phyloP scores from a whole-genome alignment of 2,329 filamentous ascomycete species.

The Aspergillus eucalypticola region DNA sequence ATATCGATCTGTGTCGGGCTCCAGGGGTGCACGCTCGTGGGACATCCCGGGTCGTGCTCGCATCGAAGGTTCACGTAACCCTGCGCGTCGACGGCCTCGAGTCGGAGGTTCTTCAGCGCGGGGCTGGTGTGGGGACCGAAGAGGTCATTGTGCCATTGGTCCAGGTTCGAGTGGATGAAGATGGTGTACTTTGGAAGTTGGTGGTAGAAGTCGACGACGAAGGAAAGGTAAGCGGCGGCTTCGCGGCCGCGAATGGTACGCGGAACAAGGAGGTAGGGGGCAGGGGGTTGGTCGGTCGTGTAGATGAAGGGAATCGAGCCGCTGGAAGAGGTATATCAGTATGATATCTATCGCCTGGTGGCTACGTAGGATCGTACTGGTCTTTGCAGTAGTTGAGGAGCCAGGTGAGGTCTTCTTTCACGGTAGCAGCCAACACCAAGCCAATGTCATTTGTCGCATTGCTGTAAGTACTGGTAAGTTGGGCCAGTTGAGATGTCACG shows the following conservation, averaged over 20 bases:
- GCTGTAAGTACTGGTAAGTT: slow-evolving; percentile 19
- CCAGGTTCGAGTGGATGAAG: slow-evolving; percentile 62
- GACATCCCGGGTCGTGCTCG: slow-evolving; percentile 39
- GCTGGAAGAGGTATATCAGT: not conserved
- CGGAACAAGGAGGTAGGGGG: slow-evolving; percentile 26
- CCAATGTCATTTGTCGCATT: slow-evolving; percentile 17
- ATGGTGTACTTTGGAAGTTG: slow-evolving; percentile 59
- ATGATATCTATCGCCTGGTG: not conserved
- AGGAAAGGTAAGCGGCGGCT: slow-evolving; percentile 62
- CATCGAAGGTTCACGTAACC: slow-evolving; percentile 47
- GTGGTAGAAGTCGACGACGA: slow-evolving; percentile 64
- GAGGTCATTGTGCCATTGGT: slow-evolving; percentile 60
- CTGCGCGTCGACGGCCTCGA: slow-evolving; percentile 37
- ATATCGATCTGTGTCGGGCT: slow-evolving; percentile 24
- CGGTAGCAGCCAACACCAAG: slow-evolving; percentile 22
- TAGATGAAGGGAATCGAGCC: slow-evolving; percentile 31
- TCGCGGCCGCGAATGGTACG: slow-evolving; percentile 56
- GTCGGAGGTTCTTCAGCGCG: slow-evolving; percentile 34
- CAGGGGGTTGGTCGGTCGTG: slow-evolving; percentile 28
- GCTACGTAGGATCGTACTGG: slow-evolving; percentile 12
- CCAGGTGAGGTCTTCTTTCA: slow-evolving; percentile 23
- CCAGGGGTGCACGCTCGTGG: slow-evolving; percentile 38
- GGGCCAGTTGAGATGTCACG: slow-evolving; percentile 17
- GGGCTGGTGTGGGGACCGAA: slow-evolving; percentile 31
- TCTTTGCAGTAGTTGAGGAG: slow-evolving; percentile 24